Evolutionary conservation across 228 moss, liverwort and hornwort genomes (phyloP).

Genomic region (Sphagnum magellanicum): DNA sequence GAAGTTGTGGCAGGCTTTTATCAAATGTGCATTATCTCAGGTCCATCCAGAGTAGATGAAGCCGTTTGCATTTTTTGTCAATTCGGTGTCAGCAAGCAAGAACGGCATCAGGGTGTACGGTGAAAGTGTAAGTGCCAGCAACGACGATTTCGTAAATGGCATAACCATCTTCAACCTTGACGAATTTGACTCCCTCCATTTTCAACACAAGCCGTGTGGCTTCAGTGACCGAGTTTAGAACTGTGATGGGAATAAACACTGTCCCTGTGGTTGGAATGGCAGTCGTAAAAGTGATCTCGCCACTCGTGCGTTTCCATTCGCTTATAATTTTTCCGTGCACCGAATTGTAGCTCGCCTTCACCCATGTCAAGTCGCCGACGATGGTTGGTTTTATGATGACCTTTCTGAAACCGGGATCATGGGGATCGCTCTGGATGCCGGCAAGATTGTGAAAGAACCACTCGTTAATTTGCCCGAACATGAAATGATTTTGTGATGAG

Average conservation of each 20-base stretch:
- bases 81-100: too few species aligned
- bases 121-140: constrained; percentile 26
- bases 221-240: constrained; percentile 4
- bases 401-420: constrained; percentile 28
- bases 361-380: constrained; percentile 34
- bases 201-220: neutral
- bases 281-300: constrained; percentile 7
- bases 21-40: too few species aligned
- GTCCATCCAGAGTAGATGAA: too few species aligned
- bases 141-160: constrained; percentile 18
- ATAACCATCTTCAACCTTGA: constrained; percentile 19
- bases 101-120: neutral
- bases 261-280: constrained; percentile 24
- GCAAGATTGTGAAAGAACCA: constrained; percentile 50
- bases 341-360: constrained; percentile 32
- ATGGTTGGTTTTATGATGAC: constrained; percentile 29
- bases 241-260: constrained; percentile 21
- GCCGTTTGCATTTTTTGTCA: too few species aligned
- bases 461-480: constrained; percentile 47
- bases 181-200: constrained; percentile 6
- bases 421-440: constrained; percentile 32
- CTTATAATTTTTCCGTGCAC: constrained; percentile 25
- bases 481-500: constrained; percentile 46
- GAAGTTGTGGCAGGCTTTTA: too few species aligned
- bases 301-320: constrained; percentile 18